Evolutionary conservation across 2,329 filamentous ascomycete genomes (phyloP), one percentile per base, ranked within the genome.

Genomic region (Geoglossum cookeanum): DNA sequence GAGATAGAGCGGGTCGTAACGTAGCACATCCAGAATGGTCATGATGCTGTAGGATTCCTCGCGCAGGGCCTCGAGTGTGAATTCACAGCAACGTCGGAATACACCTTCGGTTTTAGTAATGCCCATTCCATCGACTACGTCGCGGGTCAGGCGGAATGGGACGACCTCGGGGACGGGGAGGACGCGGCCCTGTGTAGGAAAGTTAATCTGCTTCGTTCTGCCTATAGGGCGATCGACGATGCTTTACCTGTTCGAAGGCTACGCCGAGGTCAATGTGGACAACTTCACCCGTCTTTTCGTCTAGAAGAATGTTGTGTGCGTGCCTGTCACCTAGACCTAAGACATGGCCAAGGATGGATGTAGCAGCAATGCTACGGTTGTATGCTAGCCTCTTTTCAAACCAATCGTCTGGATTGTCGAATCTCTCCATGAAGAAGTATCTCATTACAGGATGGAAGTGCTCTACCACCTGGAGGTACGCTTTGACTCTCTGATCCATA

Each of bases 231-330:
- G 27, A n/a, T 4, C 33, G 15, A 3, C n/a, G 32, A 5, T 7
- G 13, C 29, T 35, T 53, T 3, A 35, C 49, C 49, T 91, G 88
- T 70, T 99, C 94, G 67, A 99, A 99, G 0, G 91, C 91, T 2
- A 99, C 88, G 51, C 94, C 92, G 0, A 99, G 77, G 67, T 98
- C 92, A 63, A 98, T 98, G 68, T 98, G 92, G 1, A 98, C 87
- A 0, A 90, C 89, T 69, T 98, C 92, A 9, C 92, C 92, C 1
- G 83, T 94, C 65, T 84, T 83, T 60, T 85, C 80, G 67, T 98
- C 92, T 0, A 98, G 78, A 13, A 98, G 77, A 62, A 98, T 98
- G 67, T 98, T 98, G 72, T 98, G 91, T 1, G 89, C 90, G 69
- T 98, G 92, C 1, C 92, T 79, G 69, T 98, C 92, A 8, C 92